Evolutionary conservation across 768 basidiomycete genomes (phyloP).

Genomic region (Pleurotus ostreatus): DNA sequence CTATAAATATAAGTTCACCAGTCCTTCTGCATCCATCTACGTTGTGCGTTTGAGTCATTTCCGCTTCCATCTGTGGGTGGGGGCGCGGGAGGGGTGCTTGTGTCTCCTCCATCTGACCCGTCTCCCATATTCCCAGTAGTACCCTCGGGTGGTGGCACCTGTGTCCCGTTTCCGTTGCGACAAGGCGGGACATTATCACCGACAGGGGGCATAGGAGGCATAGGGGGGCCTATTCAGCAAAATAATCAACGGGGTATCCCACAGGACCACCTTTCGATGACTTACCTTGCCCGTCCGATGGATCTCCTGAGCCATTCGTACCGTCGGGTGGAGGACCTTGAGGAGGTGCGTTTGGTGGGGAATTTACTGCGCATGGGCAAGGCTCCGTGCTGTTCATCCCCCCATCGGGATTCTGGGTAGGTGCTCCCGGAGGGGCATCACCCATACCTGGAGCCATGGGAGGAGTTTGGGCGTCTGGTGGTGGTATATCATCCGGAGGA

Average conservation of each 20-base stretch:
- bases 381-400: neutral
- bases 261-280: neutral
- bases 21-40: conserved; percentile 2
- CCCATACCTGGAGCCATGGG: too few relatives aligned
- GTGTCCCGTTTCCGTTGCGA: neutral
- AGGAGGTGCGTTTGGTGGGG: neutral
- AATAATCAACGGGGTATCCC: neutral
- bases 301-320: neutral
- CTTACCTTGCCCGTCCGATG: neutral
- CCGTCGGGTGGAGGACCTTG: neutral
- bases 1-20: conserved; percentile 3
- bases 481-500: neutral
- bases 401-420: neutral
- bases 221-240: neutral
- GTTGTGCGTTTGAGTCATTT: neutral
- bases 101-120: neutral
- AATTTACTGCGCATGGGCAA: neutral
- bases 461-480: neutral
- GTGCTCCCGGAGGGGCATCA: too few relatives aligned
- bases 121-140: neutral
- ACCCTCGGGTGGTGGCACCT: neutral
- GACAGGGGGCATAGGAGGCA: neutral
- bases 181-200: neutral
- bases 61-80: neutral
- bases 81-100: neutral